A percentile compares a stretch with the other conserved stretches of the same genome.
Evolutionary conservation across 495 filamentous ascomycete genomes (phyloP).

Genomic region (Penicillium cataractarum): DNA sequence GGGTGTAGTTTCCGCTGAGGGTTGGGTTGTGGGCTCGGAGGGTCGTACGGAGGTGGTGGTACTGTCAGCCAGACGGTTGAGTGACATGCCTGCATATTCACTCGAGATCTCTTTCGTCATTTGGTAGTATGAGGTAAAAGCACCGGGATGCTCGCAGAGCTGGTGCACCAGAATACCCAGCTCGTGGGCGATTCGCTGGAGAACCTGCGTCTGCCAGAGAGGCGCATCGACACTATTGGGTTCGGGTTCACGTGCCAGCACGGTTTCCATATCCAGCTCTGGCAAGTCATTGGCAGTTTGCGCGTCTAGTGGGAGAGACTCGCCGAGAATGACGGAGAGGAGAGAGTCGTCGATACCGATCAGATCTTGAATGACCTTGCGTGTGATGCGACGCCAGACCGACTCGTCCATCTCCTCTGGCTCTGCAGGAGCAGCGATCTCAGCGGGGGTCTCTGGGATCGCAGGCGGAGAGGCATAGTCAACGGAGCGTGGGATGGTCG

Average conservation of each 20-base stretch:
- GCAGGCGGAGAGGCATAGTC: conserved; percentile 23
- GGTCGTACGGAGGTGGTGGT: conserved; percentile 14
- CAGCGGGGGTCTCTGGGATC: conserved; percentile 28
- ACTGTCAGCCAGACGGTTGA: conserved; percentile 38
- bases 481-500: conserved; percentile 30
- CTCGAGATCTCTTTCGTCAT: conserved; percentile 43
- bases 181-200: conserved; percentile 84
- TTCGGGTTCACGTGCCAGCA: conserved; percentile 39
- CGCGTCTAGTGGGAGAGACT: conserved; percentile 60
- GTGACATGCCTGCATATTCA: conserved; percentile 59
- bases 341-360: conserved; percentile 88
- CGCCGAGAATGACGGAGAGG: conserved; percentile 85
- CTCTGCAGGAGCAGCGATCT: conserved; percentile 22
- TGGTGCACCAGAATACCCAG: conserved; percentile 82
- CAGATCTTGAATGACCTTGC: conserved; percentile 83
- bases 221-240: conserved; percentile 47
- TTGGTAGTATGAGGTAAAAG: conserved; percentile 75
- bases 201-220: conserved; percentile 74
- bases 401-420: conserved; percentile 54
- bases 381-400: conserved; percentile 80
- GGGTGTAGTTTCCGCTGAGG: conserved; percentile 26
- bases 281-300: conserved; percentile 3
- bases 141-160: conserved; percentile 77
- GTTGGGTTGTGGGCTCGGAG: conserved; percentile 22
- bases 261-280: conserved; percentile 36